Percentiles rank a stretch among this genome's conserved stretches.
phyloP scores from a whole-genome alignment of 208 protist genomes.

The Naegleria lovaniensis region DNA sequence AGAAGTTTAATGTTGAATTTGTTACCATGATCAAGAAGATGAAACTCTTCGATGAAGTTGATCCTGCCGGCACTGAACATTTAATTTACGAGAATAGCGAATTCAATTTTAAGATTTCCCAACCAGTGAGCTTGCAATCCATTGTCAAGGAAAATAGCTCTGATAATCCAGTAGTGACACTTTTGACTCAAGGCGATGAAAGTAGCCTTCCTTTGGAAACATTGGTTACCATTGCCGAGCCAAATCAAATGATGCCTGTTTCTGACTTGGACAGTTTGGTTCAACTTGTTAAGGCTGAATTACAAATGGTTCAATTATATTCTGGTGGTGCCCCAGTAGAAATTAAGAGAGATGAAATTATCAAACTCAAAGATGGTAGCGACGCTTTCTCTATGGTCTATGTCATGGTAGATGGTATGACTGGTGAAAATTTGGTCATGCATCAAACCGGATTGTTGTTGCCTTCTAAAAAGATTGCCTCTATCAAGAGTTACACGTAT shows the following conservation, averaged over 20 bases:
- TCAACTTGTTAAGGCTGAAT: neutral
- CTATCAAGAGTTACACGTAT: neutral
- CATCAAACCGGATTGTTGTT: neutral
- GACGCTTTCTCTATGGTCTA: neutral
- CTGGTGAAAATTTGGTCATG: neutral
- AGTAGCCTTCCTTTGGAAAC: neutral
- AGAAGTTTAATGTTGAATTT: neutral
- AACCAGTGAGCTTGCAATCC: neutral
- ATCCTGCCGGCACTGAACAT: neutral
- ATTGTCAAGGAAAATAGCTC: neutral
- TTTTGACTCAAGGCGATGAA: neutral
- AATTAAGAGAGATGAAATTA: neutral
- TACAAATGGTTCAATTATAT: neutral
- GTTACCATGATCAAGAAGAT: neutral
- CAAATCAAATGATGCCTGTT: neutral
- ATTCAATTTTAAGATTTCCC: slow-evolving; percentile 1
- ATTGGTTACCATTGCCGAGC: neutral
- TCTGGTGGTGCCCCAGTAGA: neutral
- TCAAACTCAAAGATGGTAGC: neutral
- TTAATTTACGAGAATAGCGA: neutral
- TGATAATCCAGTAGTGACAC: neutral
- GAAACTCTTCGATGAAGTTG: neutral
- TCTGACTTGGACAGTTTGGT: neutral
- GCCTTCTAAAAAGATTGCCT: neutral
- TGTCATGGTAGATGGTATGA: neutral